These are phyloP conservation scores for Dioscorea cayenensis DNA, from an alignment of 116 monocot genomes.

Conservation along the genomic window DNA sequence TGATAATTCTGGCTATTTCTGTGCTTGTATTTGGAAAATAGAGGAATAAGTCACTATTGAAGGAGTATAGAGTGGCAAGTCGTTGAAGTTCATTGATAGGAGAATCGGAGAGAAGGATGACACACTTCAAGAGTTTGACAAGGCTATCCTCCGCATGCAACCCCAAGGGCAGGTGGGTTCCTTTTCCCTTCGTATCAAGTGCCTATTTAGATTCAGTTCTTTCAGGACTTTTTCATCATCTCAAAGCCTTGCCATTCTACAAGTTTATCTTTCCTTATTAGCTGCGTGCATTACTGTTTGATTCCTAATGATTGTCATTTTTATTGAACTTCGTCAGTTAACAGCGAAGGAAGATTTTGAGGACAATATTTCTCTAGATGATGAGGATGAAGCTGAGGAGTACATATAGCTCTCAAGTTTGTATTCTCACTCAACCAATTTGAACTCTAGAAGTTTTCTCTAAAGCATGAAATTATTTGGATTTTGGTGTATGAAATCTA, in stretches of 20 bases:
- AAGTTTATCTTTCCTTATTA: background rate
- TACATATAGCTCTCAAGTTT: slow-evolving; percentile 9
- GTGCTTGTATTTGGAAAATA: slow-evolving; percentile 11
- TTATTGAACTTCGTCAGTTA: slow-evolving; percentile 25
- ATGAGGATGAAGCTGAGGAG: slow-evolving; percentile 4
- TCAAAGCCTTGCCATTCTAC: background rate
- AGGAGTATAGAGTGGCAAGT: slow-evolving; percentile 79
- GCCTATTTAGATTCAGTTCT: background rate
- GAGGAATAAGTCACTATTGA: slow-evolving; percentile 78
- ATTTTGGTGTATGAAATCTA: too few species aligned
- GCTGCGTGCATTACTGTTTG: background rate
- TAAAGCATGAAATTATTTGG: background rate
- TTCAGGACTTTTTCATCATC: background rate
- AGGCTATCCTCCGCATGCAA: slow-evolving; percentile 73
- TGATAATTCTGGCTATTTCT: background rate
- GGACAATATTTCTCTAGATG: slow-evolving; percentile 21
- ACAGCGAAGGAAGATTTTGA: slow-evolving; percentile 76
- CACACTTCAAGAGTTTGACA: slow-evolving; percentile 71
- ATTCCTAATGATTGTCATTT: background rate
- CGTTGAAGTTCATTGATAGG: slow-evolving; percentile 64
- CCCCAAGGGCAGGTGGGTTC: slow-evolving; percentile 53
- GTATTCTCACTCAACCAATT: background rate
- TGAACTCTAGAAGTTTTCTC: background rate
- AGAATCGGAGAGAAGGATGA: slow-evolving; percentile 81
- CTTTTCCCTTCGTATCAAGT: background rate